These are phyloP conservation scores for Metarhizium rileyi DNA, from an alignment of 2,329 filamentous ascomycete genomes.

Conservation along the genomic window DNA sequence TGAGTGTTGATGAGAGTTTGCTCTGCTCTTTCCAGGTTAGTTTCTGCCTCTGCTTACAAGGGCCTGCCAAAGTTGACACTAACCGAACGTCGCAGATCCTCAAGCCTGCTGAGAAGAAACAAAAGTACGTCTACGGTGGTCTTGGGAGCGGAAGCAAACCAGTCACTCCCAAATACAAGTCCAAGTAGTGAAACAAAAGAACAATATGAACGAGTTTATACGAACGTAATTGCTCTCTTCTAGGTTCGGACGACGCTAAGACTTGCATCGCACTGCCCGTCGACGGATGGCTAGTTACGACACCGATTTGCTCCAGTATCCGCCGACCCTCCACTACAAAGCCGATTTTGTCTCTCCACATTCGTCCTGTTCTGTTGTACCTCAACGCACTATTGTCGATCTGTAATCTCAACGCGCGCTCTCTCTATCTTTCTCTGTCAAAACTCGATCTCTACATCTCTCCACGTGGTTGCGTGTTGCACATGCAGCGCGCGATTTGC, in stretches of 20 bases:
- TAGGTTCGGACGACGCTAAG: slow-evolving; percentile 95
- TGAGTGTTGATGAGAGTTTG: slow-evolving; percentile 98
- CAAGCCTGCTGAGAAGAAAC: slow-evolving; percentile 99
- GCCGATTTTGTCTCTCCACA: slow-evolving; percentile 4
- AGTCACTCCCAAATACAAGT: slow-evolving; percentile 14
- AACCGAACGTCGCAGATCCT: slow-evolving; percentile 56
- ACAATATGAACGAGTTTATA: slow-evolving; percentile 32
- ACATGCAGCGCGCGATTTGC: slow-evolving; percentile 1
- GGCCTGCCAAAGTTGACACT: background rate
- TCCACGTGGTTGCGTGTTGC: slow-evolving; percentile 10
- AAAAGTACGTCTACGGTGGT: slow-evolving; percentile 90
- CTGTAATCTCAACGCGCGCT: slow-evolving; percentile 6
- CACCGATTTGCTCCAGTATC: background rate
- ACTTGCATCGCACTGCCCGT: slow-evolving; percentile 4
- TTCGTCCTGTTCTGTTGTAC: slow-evolving; percentile 4
- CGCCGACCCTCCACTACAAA: background rate
- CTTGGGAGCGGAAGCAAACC: slow-evolving; percentile 43
- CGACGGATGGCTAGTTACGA: slow-evolving; percentile 14
- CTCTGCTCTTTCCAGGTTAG: slow-evolving; percentile 96
- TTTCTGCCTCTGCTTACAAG: slow-evolving; percentile 5
- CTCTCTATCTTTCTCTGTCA: slow-evolving; percentile 11
- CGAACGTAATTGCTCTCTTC: slow-evolving; percentile 59
- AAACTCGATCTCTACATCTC: slow-evolving; percentile 18
- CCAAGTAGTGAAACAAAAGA: slow-evolving; percentile 10
- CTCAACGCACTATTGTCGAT: slow-evolving; percentile 10